These are phyloP conservation scores for Trifolium repens DNA, from an alignment of 306 rosid genomes.

Conservation along the genomic window DNA sequence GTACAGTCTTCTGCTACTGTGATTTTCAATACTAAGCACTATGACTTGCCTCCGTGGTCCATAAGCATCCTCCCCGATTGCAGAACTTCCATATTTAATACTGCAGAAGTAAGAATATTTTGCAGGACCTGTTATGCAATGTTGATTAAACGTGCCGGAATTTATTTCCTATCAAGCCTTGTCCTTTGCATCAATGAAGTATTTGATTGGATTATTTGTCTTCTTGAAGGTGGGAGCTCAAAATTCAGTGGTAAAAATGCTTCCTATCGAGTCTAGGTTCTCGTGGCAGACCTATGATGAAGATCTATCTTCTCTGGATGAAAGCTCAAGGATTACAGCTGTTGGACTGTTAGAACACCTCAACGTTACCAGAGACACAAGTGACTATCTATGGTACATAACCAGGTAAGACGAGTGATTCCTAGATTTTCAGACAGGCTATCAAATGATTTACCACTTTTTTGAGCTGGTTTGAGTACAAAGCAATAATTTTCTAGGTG, in stretches of 20 bases:
- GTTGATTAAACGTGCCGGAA: constrained; percentile 7
- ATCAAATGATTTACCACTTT: background rate
- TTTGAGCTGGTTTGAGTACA: background rate
- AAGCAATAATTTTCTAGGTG: background rate
- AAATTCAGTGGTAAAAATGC: constrained; percentile 65
- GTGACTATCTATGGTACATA: constrained; percentile 95
- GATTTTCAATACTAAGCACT: constrained; percentile 68
- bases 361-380: constrained; percentile 79
- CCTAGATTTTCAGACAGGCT: constrained; percentile 6
- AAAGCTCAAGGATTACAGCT: constrained; percentile 57
- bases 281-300: constrained; percentile 87
- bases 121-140: constrained; percentile 10
- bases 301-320: constrained; percentile 74
- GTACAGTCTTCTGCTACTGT: constrained; percentile 61
- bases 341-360: constrained; percentile 88
- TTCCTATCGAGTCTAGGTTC: constrained; percentile 53
- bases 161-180: constrained; percentile 29
- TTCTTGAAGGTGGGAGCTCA: constrained; percentile 74
- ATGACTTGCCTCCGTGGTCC: constrained; percentile 94
- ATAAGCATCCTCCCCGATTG: constrained; percentile 97
- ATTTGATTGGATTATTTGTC: constrained; percentile 37
- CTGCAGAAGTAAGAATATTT: constrained; percentile 73
- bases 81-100: constrained; percentile 68
- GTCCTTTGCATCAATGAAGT: constrained; percentile 22
- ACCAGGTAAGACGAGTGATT: constrained; percentile 65